Evolutionary conservation across 768 basidiomycete species (phyloP).

Genomic region (Lentinula raphanica): DNA sequence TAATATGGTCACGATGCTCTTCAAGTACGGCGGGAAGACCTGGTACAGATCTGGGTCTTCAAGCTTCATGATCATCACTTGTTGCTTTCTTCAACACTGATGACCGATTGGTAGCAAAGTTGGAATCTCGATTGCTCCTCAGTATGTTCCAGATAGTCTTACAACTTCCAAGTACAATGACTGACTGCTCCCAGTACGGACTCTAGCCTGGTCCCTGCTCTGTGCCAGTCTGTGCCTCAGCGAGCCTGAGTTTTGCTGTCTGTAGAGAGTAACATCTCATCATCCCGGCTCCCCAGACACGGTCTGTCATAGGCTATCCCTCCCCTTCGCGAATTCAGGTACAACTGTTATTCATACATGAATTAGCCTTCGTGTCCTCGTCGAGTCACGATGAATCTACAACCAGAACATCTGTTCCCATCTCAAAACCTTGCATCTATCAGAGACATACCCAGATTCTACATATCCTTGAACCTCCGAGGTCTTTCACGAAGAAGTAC

Average conservation of each 20-base stretch:
- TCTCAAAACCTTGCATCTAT: not conserved
- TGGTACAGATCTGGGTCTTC: not conserved
- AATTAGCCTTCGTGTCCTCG: not conserved
- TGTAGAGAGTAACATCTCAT: not conserved
- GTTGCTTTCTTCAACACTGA: not conserved
- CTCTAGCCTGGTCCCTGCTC: not conserved
- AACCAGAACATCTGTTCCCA: not conserved
- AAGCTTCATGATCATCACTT: too few species aligned
- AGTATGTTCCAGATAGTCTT: not conserved
- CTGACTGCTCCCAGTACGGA: not conserved
- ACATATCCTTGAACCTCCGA: not conserved
- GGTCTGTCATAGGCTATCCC: not conserved
- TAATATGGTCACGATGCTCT: not conserved
- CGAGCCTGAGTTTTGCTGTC: not conserved
- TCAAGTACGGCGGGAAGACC: not conserved
- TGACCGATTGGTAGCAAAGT: not conserved
- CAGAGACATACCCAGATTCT: not conserved
- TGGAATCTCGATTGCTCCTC: not conserved
- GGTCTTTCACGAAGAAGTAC: not conserved
- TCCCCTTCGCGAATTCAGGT: not conserved
- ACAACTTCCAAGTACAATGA: not conserved
- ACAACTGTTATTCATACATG: not conserved
- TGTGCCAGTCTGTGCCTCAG: not conserved
- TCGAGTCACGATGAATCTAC: not conserved
- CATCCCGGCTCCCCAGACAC: not conserved